Base-by-base conservation (phyloP, 768 basidiomycete genomes). In the Phylloporus sp. region DNA sequence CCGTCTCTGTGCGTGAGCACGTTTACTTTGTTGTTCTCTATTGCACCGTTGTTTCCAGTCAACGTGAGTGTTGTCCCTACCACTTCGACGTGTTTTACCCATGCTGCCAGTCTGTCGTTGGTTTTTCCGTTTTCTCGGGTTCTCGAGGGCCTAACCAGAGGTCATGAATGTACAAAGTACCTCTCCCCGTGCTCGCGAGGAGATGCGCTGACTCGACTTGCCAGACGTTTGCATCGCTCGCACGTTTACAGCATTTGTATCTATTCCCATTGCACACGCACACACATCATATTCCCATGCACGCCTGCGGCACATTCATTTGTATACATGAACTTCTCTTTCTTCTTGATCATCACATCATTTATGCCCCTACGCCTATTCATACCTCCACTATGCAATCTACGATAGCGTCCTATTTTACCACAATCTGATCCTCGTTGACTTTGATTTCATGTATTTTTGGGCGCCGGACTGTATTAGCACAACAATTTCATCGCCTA, bases 101-200 rank as follows among this genome's bases (percentile, higher is more conserved):
- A 18, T n/a, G 9, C 18, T 24, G 13, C 32, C 36, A 70, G 68
- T 68, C 26, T 58, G 28, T 8, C 56, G 28, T 45, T 68, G 59
- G 62, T 22, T 68, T 40, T 51, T 65, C 36, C 55, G 36, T 55
- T 34, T 59, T 52, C 47, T 66, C 41, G 54, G 59, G 66, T 48
- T 68, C 29, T 56, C 56, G 53, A 60, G 59, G 56, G 54, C 59
- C 56, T 69, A 45, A 38, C 34, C 43, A 49, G 56, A 56, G 57
- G 59, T 23, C 55, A 47, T n/a, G 26, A 24, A 23, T 41, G 40
- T 22, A 34, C 29, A 44, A 41, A 16, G 62, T 58, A 39, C 38
- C 60, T 53, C 41, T 11, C 13, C 44, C 43, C 15, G 10, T 45
- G 22, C 16, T 1, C 36, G 26, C 29, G 23, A 36, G 34, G 45